These are phyloP conservation scores for Zygnema circumcarinatum DNA, from an alignment of 139 green algal species.

Conservation along the genomic window DNA sequence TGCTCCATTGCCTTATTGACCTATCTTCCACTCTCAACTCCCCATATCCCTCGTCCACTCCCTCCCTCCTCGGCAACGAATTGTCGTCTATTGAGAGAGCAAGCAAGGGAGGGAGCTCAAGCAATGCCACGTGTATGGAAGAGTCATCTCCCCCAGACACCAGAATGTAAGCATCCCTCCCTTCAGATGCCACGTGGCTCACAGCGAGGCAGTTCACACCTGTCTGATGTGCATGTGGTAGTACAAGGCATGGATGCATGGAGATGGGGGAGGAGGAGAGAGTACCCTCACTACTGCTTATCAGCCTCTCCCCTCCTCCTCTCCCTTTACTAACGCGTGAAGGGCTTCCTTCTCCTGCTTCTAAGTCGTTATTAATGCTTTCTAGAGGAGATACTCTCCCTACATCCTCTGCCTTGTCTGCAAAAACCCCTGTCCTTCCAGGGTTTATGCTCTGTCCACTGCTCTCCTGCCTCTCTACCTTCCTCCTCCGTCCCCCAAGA, in stretches of 20 bases:
- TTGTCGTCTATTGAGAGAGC: too few species aligned
- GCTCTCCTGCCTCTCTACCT: not conserved
- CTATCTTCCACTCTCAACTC: too few species aligned
- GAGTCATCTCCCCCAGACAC: conserved; percentile 39
- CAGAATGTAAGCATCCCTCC: not conserved
- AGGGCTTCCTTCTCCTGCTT: not conserved
- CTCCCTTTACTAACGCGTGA: too few species aligned
- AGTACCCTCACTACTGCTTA: not conserved
- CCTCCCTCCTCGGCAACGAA: too few species aligned
- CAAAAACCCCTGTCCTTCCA: not conserved
- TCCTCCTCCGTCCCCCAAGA: conserved; percentile 1
- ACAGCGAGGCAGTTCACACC: conserved; percentile 43
- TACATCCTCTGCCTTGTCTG: not conserved
- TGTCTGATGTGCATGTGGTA: conserved; percentile 20
- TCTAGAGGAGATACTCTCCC: too few species aligned
- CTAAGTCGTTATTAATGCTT: too few species aligned
- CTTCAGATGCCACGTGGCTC: not conserved
- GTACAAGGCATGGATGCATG: too few species aligned
- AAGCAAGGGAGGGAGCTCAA: not conserved
- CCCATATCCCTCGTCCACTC: too few species aligned
- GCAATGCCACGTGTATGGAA: conserved; percentile 33
- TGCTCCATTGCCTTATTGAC: too few species aligned
- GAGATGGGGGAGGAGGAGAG: not conserved
- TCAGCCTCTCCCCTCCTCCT: not conserved
- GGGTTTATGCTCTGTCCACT: not conserved